A percentile compares a stretch with the other conserved stretches of the same genome.
phyloP scores from a whole-genome alignment of 352 stramenopile species.

The Elongisporangium prolatum region DNA sequence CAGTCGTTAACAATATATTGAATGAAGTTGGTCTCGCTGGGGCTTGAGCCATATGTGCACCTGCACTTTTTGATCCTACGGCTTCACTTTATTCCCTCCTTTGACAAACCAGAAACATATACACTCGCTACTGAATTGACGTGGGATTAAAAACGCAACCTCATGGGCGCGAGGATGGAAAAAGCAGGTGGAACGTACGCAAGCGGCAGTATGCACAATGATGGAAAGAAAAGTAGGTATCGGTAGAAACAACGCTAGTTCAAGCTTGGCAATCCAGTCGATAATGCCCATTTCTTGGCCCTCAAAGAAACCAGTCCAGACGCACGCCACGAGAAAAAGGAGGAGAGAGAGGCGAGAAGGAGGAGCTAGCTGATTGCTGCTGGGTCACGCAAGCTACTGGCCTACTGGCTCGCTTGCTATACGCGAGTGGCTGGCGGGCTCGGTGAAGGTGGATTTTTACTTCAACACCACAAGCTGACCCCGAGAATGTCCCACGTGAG shows the following conservation, averaged over 20 bases:
- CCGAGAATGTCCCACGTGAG: neutral
- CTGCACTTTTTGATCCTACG: neutral
- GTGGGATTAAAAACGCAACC: neutral
- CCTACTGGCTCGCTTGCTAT: neutral
- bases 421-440: neutral
- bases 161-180: too few relatives aligned
- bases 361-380: neutral
- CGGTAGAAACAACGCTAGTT: neutral
- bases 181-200: neutral
- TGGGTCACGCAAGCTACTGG: neutral
- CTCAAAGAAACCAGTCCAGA: neutral
- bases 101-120: neutral
- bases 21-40: neutral
- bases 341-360: neutral
- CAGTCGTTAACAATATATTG: neutral
- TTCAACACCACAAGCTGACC: neutral
- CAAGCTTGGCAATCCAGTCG: neutral
- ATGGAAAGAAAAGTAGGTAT: neutral
- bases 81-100: neutral
- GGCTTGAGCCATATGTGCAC: neutral
- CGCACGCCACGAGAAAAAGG: neutral
- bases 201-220: neutral
- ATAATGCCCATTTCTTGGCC: neutral
- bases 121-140: neutral
- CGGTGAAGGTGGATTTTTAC: neutral